Percentiles rank a stretch among this genome's conserved stretches.
phyloP scores from a whole-genome alignment of 768 basidiomycete species.

The Leccinum longicurvipes region DNA sequence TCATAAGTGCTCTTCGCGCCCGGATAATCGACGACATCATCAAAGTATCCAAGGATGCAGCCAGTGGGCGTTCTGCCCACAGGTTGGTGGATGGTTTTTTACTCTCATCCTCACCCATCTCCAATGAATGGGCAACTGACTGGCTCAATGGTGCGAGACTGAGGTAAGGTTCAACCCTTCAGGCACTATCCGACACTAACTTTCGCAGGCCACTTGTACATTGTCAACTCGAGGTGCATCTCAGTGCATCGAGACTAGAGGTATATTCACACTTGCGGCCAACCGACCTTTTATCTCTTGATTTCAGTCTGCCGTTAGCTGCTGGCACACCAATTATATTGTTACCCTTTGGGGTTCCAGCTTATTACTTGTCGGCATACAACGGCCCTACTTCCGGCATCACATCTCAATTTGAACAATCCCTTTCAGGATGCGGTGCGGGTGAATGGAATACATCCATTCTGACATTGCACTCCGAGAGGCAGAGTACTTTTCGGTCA shows the following conservation, averaged over 20 bases:
- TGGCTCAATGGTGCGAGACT: constrained; percentile 56
- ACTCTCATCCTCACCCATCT: constrained; percentile 41
- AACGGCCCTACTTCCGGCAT: constrained; percentile 62
- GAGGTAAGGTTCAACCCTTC: constrained; percentile 35
- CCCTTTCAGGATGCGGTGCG: constrained; percentile 60
- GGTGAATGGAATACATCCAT: constrained; percentile 42
- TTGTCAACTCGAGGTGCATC: constrained; percentile 56
- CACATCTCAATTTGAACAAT: constrained; percentile 58
- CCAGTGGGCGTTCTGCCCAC: constrained; percentile 36
- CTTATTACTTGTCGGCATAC: constrained; percentile 71
- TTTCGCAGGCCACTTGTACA: constrained; percentile 53
- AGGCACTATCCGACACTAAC: constrained; percentile 11
- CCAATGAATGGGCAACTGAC: constrained; percentile 60
- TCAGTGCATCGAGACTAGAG: constrained; percentile 46
- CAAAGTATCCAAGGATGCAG: constrained; percentile 34
- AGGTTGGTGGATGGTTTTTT: constrained; percentile 63
- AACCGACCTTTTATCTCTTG: constrained; percentile 57
- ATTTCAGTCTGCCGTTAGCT: constrained; percentile 38
- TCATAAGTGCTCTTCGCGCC: constrained; percentile 62
- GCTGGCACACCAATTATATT: constrained; percentile 67
- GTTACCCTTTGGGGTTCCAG: constrained; percentile 68
- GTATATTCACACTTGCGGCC: constrained; percentile 60
- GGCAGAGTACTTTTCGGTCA: constrained; percentile 18
- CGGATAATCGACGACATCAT: constrained; percentile 51
- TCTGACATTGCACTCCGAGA: constrained; percentile 15